A percentile compares a stretch with the other conserved stretches of the same genome.
phyloP scores from a whole-genome alignment of 768 basidiomycete genomes.

The Russula griseocarnosa region DNA sequence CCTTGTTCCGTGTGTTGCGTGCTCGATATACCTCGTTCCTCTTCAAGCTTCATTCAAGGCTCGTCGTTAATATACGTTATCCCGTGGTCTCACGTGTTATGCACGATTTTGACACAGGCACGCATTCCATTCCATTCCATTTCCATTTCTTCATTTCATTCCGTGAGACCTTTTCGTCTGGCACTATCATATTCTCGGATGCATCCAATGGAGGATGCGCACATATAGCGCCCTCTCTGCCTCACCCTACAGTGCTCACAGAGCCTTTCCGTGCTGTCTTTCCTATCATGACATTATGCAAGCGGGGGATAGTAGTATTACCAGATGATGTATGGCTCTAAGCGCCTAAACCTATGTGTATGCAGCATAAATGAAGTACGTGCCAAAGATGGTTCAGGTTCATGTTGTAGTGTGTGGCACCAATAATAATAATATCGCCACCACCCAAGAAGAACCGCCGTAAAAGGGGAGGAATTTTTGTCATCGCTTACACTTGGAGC shows the following conservation, averaged over 20 bases:
- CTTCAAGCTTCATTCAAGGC: conserved; percentile 7
- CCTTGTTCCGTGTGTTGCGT: conserved; percentile 7
- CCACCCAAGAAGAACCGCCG: background rate
- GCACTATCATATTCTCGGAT: conserved; percentile 10
- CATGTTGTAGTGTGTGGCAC: background rate
- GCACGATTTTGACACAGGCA: background rate
- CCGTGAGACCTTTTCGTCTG: conserved; percentile 17
- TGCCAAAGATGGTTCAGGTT: conserved; percentile 1
- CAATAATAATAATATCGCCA: background rate
- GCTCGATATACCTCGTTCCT: conserved; percentile 25
- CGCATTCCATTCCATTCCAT: too few species aligned
- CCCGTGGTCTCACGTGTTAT: conserved; percentile 2
- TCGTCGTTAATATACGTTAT: conserved; percentile 13
- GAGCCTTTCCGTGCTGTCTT: conserved; percentile 1
- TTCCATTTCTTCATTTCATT: conserved; percentile 10
- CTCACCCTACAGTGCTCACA: background rate
- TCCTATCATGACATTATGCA: conserved; percentile 6
- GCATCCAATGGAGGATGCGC: background rate
- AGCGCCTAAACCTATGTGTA: conserved; percentile 19
- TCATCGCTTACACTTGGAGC: background rate
- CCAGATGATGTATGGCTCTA: conserved; percentile 16
- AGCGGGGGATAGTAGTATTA: conserved; percentile 11
- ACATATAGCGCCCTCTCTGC: background rate
- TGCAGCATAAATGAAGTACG: conserved; percentile 6
- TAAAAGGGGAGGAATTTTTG: background rate